Base-by-base conservation (phyloP, 2,329 filamentous ascomycete species). In the Nigrospora sphaerica region DNA sequence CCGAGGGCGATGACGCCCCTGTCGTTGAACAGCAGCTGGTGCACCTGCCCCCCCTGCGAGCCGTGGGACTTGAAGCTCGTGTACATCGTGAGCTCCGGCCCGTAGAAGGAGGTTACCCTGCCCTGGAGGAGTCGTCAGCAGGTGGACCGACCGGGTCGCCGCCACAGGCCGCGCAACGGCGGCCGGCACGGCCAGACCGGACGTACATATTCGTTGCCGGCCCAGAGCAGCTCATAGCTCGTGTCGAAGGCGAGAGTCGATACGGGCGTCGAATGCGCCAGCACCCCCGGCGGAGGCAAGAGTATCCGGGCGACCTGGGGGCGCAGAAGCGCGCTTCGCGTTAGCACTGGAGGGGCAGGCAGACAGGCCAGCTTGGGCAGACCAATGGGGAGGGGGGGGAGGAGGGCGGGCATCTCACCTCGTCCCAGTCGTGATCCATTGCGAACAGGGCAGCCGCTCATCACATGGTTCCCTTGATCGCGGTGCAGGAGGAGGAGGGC, bases 11-110 rank as follows among this genome's bases (percentile, higher is more conserved):
- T 79, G 37, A 98, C 81, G 17, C 95, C 93, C 62, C 86, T 88
- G 52, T 96, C 89, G 62, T 92, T 92, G 63, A 96, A 87, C 31
- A 97, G 75, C 39, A 98, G 80, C 62, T 97, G 92, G 52, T 87
- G 86, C 36, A 98, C 85, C 3, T 83, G 73, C 19, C 90, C 89
- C 65, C 95, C 88, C 52, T 79, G 67, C 6, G 77, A 72, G 2
- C 76, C 72, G 64, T 95, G 90, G 37, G 85, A 88, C 62, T 85
- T 85, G 66, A 93, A 92, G 34, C 92, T 95, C 5, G 91, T 95
- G 65, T 98, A 96, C 61, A 81, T 80, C 60, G 92, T 86, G 41
- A 97, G 76, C 50, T 95, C 88, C 45, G 81, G 80, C 45, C 89
- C 86, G 65, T 88, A 88, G 67, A 95, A 96, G 12, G 92, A 95